phyloP scores from a whole-genome alignment of 495 filamentous ascomycete genomes.

The Lepidopterella palustris region DNA sequence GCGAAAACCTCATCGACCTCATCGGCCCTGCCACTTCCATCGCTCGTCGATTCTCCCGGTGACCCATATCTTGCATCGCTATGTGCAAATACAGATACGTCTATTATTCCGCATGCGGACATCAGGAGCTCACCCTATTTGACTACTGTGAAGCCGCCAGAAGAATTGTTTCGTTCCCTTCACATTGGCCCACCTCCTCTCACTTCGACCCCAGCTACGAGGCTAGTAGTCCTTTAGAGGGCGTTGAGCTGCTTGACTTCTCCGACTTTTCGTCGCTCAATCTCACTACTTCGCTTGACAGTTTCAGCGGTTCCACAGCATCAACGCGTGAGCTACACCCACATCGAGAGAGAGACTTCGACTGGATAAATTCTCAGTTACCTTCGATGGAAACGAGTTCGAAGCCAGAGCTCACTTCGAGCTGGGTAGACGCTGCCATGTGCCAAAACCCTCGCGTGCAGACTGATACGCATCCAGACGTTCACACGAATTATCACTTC shows the following conservation, averaged over 20 bases:
- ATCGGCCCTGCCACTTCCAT: neutral
- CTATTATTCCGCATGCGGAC: constrained; percentile 21
- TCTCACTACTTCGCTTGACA: neutral
- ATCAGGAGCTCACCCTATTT: constrained; percentile 14
- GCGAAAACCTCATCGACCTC: neutral
- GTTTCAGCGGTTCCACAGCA: neutral
- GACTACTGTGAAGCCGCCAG: constrained; percentile 14
- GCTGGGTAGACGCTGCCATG: neutral
- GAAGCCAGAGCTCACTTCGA: neutral
- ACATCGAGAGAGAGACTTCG: neutral
- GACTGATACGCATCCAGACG: neutral
- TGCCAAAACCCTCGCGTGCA: neutral
- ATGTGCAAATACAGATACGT: constrained; percentile 28
- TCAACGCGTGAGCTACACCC: neutral
- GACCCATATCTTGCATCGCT: neutral
- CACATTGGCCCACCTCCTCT: neutral
- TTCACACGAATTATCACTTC: neutral
- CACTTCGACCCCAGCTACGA: neutral
- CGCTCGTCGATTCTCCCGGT: neutral
- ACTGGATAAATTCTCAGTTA: neutral
- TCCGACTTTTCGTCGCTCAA: neutral
- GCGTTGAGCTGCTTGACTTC: too few relatives aligned
- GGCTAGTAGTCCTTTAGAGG: too few relatives aligned
- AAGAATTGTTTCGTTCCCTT: neutral
- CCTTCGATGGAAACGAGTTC: neutral